phyloP scores from a whole-genome alignment of 1,139 yeast species.

The Hyphopichia fennica region DNA sequence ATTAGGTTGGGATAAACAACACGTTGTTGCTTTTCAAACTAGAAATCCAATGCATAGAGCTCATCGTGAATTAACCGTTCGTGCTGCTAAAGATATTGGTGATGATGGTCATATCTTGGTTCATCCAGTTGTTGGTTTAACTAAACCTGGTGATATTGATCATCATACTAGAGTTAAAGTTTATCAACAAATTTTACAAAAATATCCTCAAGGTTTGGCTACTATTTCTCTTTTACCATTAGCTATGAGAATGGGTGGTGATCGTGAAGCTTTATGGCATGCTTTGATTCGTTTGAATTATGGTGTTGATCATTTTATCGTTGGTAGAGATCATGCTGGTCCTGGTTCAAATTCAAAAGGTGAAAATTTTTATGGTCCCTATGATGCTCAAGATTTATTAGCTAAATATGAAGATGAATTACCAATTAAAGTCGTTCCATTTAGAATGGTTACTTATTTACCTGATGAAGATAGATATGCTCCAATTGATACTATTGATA shows the following conservation, averaged over 20 bases:
- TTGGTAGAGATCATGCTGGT: constrained; percentile 98
- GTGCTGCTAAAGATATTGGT: constrained; percentile 72
- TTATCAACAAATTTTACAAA: constrained; percentile 85
- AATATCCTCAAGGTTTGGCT: constrained; percentile 94
- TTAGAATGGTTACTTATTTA: constrained; percentile 93
- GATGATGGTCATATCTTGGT: constrained; percentile 67
- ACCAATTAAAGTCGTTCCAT: constrained; percentile 84
- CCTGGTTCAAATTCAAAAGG: constrained; percentile 95
- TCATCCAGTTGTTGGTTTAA: constrained; percentile 96
- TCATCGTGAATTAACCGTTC: constrained; percentile 90
- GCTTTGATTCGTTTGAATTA: constrained; percentile 94
- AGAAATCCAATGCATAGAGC: constrained; percentile 99
- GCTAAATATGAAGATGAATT: constrained; percentile 74
- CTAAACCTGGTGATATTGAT: constrained; percentile 97
- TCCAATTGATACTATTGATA: constrained; percentile 88
- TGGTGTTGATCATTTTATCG: constrained; percentile 96
- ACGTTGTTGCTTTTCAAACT: constrained; percentile 95
- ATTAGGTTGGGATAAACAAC: constrained; percentile 72
- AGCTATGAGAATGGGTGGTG: constrained; percentile 99
- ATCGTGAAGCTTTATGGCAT: constrained; percentile 98
- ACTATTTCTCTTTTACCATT: constrained; percentile 83
- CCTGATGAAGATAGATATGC: constrained; percentile 96
- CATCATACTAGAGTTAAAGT: constrained; percentile 97
- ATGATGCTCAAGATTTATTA: constrained; percentile 91
- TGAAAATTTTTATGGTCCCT: constrained; percentile 93